Conservation (phyloP, 2,329 filamentous ascomycete species). For the Fusarium subglutinans region DNA sequence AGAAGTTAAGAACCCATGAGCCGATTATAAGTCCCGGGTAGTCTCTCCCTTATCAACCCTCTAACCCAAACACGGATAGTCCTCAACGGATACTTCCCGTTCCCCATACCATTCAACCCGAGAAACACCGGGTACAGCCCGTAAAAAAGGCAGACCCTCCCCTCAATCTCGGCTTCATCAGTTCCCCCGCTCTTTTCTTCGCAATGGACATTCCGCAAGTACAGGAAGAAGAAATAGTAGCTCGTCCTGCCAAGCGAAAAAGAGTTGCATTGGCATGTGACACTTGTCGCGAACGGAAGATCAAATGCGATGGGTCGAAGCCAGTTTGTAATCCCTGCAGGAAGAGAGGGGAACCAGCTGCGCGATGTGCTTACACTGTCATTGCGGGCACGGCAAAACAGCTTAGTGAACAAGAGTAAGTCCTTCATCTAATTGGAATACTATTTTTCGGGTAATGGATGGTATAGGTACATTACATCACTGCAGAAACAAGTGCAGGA, state of each 20-base stretch:
- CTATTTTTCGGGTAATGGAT: too few relatives aligned
- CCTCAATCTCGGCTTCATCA: neutral
- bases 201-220: neutral
- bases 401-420: neutral
- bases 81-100: neutral
- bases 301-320: conserved; percentile 5
- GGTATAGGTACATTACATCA: neutral
- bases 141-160: neutral
- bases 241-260: neutral
- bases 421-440: too few relatives aligned
- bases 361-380: neutral
- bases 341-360: neutral
- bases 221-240: neutral
- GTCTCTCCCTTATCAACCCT: accelerated
- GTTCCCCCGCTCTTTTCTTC: neutral
- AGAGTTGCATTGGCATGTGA: conserved; percentile 13
- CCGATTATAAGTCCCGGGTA: neutral
- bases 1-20: neutral
- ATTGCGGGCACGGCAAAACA: neutral
- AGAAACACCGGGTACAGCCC: neutral
- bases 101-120: neutral
- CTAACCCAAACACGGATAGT: neutral
- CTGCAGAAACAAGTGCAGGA: neutral
- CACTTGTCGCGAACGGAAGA: conserved; percentile 1
- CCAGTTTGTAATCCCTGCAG: conserved; percentile 1